Base-by-base conservation (phyloP, 495 filamentous ascomycete genomes). In the Trichoderma reesei region DNA sequence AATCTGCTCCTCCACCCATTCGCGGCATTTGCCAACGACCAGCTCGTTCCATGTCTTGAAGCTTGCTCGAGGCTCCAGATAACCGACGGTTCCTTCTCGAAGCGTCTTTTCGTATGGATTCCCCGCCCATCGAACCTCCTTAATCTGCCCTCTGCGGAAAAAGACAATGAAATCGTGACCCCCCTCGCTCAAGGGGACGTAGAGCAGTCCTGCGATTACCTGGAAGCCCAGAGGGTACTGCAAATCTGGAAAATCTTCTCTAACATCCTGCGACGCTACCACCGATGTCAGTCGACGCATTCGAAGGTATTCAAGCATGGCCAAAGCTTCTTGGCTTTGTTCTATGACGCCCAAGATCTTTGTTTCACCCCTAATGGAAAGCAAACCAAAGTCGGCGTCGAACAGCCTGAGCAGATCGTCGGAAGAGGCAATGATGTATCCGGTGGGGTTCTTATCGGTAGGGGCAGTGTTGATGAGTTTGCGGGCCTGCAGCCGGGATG, bases 81-180 rank as follows among this genome's bases (percentile, higher is more conserved):
- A 90, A 7, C 76, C 85, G 37, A 82, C 75, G 1, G 88, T 90
- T 3, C 88, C 89, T 67, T 85, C 79, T 69, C 80, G 83, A 64
- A 88, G 73, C 37, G 77, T 84, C 67, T 92, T 93, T 59, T 93
- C 90, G 69, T 97, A 92, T 0, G 92, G 92, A 72, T 97, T 97
- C 1, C 93, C 92, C 0, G 91, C 93, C 92, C 92, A 96, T 71
- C 87, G 90, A 6, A 96, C 90, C 68, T 94, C 86, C 59, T 82
- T 86, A 13, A 88, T 66, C 66, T 93, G 89, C 1, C 90, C 86
- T 65, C 83, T 89, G 5, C 92, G 85, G 75, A 96, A 96, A 68
- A 97, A 96, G 0, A 92, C 89, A 48, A 97, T 96, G 69, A 96
- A 96, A 67, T 97, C 92, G 42, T 73, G 75, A 10, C 92, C 92